Evolutionary conservation across 2,329 filamentous ascomycete species (phyloP).

Genomic region (Paracamarosporium sp.): DNA sequence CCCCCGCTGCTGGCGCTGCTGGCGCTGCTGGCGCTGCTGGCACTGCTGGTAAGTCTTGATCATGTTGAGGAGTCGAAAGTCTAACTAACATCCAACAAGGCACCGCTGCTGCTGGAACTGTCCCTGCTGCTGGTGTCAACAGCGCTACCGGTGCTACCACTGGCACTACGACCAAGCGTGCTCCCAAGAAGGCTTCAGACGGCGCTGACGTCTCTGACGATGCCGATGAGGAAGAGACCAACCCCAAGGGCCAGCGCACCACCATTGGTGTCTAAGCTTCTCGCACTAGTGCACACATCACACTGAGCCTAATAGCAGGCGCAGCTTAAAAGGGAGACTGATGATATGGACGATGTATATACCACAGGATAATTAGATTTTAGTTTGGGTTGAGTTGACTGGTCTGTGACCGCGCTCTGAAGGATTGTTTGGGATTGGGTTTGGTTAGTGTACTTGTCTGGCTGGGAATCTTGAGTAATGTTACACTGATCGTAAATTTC

Average conservation of each 20-base stretch:
- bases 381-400: not conserved
- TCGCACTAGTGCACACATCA: not conserved
- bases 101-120: conserved; percentile 8
- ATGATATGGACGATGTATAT: not conserved
- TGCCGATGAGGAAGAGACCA: conserved; percentile 45
- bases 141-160: conserved; percentile 10
- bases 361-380: not conserved
- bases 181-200: conserved; percentile 19
- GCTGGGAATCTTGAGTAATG: conserved; percentile 7
- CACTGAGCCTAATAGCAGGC: not conserved
- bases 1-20: not conserved
- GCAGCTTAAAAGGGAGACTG: not conserved
- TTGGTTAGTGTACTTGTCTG: not conserved
- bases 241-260: conserved; percentile 19
- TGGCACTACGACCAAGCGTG: conserved; percentile 25
- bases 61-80: not conserved
- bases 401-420: conserved; percentile 12
- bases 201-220: conserved; percentile 34
- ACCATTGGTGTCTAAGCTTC: conserved; percentile 11
- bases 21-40: not conserved
- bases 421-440: not conserved
- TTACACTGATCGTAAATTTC: conserved; percentile 3
- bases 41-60: conserved; percentile 5
- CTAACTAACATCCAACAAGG: not conserved
- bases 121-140: not conserved